Percentiles rank a stretch among this genome's conserved stretches.
phyloP scores from a whole-genome alignment of 495 filamentous ascomycete species.

The Annulohypoxylon maeteangense region DNA sequence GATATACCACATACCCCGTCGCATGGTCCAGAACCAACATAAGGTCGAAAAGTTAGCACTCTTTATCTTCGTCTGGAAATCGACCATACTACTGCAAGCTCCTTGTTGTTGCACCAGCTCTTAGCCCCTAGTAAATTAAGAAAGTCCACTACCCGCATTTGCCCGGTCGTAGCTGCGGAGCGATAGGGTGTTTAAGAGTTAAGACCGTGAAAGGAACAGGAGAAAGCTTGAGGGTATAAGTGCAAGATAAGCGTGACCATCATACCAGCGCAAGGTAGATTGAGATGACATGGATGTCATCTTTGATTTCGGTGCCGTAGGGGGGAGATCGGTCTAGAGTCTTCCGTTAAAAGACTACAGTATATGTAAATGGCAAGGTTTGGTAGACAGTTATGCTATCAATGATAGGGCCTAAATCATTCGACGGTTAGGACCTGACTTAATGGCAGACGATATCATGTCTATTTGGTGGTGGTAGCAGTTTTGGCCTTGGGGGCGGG shows the following conservation, averaged over 20 bases:
- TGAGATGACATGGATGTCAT: neutral
- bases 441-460: neutral
- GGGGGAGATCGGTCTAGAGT: neutral
- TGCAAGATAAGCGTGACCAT: neutral
- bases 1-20: neutral
- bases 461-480: slow-evolving; percentile 51
- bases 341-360: neutral
- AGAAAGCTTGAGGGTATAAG: neutral
- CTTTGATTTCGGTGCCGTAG: neutral
- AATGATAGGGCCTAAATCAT: neutral
- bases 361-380: neutral
- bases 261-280: neutral
- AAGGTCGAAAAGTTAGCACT: neutral
- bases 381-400: neutral
- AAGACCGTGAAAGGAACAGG: slow-evolving; percentile 21
- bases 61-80: neutral
- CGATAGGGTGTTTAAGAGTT: neutral
- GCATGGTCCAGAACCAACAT: neutral
- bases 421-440: neutral
- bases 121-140: neutral
- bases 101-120: neutral
- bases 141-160: neutral
- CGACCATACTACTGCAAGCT: neutral
- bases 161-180: neutral
- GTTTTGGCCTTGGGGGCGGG: slow-evolving; percentile 52